Evolutionary conservation across 352 stramenopile species (phyloP).

Genomic region (Phytopythium kandeliae): DNA sequence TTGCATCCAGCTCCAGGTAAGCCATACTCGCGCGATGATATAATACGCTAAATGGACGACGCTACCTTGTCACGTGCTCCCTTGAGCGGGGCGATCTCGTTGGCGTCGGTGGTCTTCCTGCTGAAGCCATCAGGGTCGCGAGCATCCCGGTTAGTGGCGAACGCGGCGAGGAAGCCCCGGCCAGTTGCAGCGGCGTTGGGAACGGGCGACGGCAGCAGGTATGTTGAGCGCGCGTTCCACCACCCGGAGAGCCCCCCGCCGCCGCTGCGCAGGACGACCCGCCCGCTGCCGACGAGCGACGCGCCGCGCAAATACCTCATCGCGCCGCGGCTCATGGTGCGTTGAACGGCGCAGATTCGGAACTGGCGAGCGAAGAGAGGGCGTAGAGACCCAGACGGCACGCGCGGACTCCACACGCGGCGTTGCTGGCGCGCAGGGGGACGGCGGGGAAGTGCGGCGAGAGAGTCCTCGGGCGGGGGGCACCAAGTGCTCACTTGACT

Average conservation of each 20-base stretch:
- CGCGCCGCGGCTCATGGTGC: conserved; percentile 1
- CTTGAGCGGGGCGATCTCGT: conserved; percentile 30
- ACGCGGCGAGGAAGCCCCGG: not conserved
- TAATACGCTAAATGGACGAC: not conserved
- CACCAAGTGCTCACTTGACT: no score
- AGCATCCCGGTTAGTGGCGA: conserved; percentile 3
- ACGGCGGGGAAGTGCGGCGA: not conserved
- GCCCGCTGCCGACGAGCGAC: not conserved
- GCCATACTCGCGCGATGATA: not conserved
- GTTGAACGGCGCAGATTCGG: not conserved
- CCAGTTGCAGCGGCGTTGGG: not conserved
- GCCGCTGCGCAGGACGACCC: not conserved
- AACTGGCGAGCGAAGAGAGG: not conserved
- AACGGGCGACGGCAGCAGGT: not conserved
- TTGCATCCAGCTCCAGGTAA: conserved; percentile 1
- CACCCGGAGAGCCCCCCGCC: conserved; percentile 1
- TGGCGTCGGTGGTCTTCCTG: conserved; percentile 12
- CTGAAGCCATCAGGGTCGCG: not conserved
- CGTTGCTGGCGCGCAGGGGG: not conserved
- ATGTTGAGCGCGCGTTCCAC: not conserved
- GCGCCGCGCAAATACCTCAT: conserved; percentile 5
- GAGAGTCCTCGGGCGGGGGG: not conserved
- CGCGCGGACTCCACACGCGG: not conserved
- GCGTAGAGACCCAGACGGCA: not conserved
- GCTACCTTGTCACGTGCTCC: conserved; percentile 12